Evolutionary conservation across 2,329 filamentous ascomycete genomes (phyloP).

Genomic region (Phialemonium atrogriseum): DNA sequence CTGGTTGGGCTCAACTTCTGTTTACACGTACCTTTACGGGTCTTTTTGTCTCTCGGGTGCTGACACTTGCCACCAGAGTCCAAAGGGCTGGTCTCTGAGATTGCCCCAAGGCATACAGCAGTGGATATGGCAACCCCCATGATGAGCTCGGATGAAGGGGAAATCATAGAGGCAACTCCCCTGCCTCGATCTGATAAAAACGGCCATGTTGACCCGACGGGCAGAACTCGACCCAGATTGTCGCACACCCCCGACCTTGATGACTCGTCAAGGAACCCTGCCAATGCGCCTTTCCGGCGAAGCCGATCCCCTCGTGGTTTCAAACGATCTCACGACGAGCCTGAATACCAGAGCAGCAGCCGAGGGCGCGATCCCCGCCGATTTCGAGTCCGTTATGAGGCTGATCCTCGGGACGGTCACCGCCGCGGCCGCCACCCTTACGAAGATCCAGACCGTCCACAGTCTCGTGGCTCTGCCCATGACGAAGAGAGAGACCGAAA

Average conservation of each 20-base stretch:
- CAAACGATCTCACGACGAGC: conserved; percentile 60
- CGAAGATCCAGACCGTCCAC: conserved; percentile 48
- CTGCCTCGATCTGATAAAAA: conserved; percentile 65
- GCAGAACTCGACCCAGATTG: conserved; percentile 64
- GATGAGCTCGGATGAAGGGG: conserved; percentile 74
- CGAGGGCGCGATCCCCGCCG: conserved; percentile 45
- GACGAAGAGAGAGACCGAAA: conserved; percentile 47
- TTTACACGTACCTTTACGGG: conserved; percentile 8
- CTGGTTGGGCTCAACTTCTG: conserved; percentile 7
- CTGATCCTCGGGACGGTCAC: conserved; percentile 37
- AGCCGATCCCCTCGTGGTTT: conserved; percentile 53
- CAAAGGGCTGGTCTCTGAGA: conserved; percentile 5
- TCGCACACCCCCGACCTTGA: conserved; percentile 50
- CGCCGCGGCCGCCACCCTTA: conserved; percentile 41
- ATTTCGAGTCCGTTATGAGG: conserved; percentile 56
- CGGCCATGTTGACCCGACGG: conserved; percentile 77
- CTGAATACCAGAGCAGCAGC: conserved; percentile 29
- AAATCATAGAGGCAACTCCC: conserved; percentile 90
- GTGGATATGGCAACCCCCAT: conserved; percentile 21
- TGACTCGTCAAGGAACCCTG: conserved; percentile 35
- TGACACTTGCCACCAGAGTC: conserved; percentile 2
- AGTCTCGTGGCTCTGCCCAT: conserved; percentile 27
- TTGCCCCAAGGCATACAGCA: conserved; percentile 1
- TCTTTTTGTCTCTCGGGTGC: conserved; percentile 1
- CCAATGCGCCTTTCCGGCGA: conserved; percentile 10